phyloP scores from a whole-genome alignment of 2,329 filamentous ascomycete genomes.

The Phyllosticta capitalensis region DNA sequence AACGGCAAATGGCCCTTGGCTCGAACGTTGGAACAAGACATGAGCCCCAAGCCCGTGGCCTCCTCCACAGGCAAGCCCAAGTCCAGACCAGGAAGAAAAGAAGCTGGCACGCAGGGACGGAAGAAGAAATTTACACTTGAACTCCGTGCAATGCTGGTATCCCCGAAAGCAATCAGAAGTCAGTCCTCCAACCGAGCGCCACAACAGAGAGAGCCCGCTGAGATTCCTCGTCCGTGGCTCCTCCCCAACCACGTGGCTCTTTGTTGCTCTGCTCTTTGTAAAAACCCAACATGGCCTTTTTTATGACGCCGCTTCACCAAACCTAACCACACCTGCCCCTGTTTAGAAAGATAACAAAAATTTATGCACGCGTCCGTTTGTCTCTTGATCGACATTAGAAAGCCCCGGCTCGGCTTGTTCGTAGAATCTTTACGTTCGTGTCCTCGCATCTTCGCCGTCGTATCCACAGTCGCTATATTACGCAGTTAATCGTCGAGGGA shows the following conservation, averaged over 20 bases:
- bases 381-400: neutral
- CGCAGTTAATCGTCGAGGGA: neutral
- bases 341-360: neutral
- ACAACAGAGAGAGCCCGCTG: neutral
- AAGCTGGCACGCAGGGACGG: neutral
- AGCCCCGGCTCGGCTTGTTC: neutral
- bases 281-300: neutral
- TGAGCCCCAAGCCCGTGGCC: neutral
- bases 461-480: neutral
- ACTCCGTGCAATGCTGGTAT: slow-evolving; percentile 11
- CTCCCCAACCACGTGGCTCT: neutral
- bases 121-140: slow-evolving; percentile 6
- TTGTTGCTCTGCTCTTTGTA: neutral
- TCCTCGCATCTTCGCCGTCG: neutral
- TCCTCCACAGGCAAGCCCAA: neutral
- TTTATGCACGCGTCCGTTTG: neutral
- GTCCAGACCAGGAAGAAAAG: neutral
- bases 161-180: slow-evolving; percentile 1
- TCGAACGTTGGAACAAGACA: neutral
- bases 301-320: neutral
- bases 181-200: neutral
- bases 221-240: neutral
- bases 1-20: neutral
- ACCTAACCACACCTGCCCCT: neutral
- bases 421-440: neutral